phyloP scores from a whole-genome alignment of 169 alveolate genomes.

The Plasmodium vivax region DNA sequence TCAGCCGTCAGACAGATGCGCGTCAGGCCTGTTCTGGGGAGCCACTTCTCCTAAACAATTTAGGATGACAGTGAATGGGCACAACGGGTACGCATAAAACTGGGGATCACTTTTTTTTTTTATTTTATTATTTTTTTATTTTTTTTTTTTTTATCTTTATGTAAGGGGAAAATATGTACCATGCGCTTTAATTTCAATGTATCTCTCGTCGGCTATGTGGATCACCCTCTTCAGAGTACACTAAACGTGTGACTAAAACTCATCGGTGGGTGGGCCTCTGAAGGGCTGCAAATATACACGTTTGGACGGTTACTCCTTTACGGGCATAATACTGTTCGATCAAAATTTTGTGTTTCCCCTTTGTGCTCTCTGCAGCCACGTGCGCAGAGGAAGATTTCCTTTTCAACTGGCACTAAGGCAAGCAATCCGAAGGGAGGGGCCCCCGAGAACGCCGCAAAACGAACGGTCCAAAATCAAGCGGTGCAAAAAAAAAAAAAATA shows the following conservation, averaged over 20 bases:
- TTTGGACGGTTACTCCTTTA: neutral
- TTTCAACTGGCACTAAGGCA: conserved; percentile 5
- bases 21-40: neutral
- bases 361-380: neutral
- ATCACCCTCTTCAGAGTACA: neutral
- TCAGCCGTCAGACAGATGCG: neutral
- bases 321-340: neutral
- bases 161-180: neutral
- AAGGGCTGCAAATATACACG: neutral
- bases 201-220: neutral
- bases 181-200: neutral
- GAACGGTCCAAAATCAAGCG: neutral
- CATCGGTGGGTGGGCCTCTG: neutral
- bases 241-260: neutral
- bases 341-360: neutral
- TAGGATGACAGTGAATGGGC: neutral
- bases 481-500: too few relatives aligned
- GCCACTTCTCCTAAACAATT: neutral
- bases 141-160: neutral
- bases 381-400: neutral
- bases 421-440: neutral
- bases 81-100: neutral
- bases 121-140: neutral
- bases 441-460: neutral
- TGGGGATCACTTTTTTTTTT: neutral